Conservation (phyloP, 495 filamentous ascomycete species). For the Penicillium waksmanii region DNA sequence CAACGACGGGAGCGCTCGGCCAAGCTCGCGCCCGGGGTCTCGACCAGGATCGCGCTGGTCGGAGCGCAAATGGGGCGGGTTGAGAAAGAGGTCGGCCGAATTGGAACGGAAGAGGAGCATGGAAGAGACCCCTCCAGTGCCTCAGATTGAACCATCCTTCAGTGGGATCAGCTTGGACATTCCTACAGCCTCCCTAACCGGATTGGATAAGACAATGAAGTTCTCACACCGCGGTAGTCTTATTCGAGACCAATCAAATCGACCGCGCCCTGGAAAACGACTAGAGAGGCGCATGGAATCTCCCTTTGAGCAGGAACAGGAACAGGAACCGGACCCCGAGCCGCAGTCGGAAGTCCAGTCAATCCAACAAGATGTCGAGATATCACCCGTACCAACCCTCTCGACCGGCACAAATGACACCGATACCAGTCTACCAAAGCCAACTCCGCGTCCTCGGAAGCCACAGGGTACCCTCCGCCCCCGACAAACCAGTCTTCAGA, state of each 20-base stretch:
- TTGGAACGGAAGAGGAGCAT: slow-evolving; percentile 35
- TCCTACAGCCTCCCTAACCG: slow-evolving; percentile 56
- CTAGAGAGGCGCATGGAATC: slow-evolving; percentile 19
- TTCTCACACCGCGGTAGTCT: slow-evolving; percentile 62
- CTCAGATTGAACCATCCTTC: slow-evolving; percentile 47
- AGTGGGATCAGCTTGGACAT: slow-evolving; percentile 60
- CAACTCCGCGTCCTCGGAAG: slow-evolving; percentile 46
- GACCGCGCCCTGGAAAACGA: slow-evolving; percentile 24
- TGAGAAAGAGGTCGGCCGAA: slow-evolving; percentile 44
- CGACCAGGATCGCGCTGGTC: slow-evolving; percentile 49
- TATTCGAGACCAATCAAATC: slow-evolving; percentile 34
- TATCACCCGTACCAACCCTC: slow-evolving; percentile 8
- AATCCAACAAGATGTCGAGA: slow-evolving; percentile 11
- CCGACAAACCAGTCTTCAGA: slow-evolving; percentile 37
- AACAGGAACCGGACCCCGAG: background rate
- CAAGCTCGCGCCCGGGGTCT: slow-evolving; percentile 40
- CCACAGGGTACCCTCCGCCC: slow-evolving; percentile 38
- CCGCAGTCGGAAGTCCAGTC: slow-evolving; percentile 7
- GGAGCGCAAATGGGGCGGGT: slow-evolving; percentile 46
- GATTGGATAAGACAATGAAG: slow-evolving; percentile 54
- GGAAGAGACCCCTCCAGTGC: slow-evolving; percentile 40
- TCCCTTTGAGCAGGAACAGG: slow-evolving; percentile 5
- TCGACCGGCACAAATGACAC: slow-evolving; percentile 16
- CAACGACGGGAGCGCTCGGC: slow-evolving; percentile 40
- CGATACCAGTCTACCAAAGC: slow-evolving; percentile 34